Evolutionary conservation across 2,329 filamentous ascomycete species (phyloP).

Genomic region (Sporothrix sp.): DNA sequence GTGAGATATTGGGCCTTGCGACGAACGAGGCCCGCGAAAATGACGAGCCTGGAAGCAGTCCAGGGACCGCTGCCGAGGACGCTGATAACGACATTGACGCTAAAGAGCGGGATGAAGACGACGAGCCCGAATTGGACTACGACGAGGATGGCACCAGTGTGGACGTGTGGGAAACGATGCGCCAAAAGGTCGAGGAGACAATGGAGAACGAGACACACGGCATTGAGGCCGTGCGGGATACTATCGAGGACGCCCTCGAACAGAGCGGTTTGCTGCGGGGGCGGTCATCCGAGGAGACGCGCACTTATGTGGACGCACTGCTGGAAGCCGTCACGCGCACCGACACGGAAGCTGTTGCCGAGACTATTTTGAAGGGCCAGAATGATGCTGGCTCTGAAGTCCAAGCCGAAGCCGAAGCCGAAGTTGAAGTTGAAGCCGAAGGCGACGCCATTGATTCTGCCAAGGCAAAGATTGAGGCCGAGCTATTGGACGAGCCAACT

Average conservation of each 20-base stretch:
- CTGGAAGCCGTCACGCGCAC: conserved; percentile 36
- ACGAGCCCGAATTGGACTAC: conserved; percentile 16
- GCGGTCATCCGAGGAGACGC: conserved; percentile 36
- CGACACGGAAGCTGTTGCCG: conserved; percentile 16
- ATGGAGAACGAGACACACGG: conserved; percentile 49
- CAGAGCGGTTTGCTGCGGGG: conserved; percentile 42
- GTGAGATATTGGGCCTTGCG: conserved; percentile 44
- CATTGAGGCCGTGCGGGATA: conserved; percentile 41
- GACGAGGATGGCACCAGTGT: conserved; percentile 20
- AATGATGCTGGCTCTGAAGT: conserved; percentile 8
- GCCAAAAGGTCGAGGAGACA: conserved; percentile 44
- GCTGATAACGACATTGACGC: conserved; percentile 19
- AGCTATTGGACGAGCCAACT: background rate
- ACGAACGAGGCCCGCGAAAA: conserved; percentile 18
- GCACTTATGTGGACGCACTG: conserved; percentile 40
- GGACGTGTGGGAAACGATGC: conserved; percentile 44
- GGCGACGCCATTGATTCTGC: conserved; percentile 9
- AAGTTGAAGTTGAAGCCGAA: conserved; percentile 10
- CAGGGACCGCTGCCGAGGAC: conserved; percentile 21
- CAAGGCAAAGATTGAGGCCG: no score
- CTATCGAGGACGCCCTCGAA: conserved; percentile 45
- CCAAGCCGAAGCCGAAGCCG: background rate
- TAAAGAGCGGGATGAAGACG: conserved; percentile 20
- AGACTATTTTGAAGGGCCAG: conserved; percentile 14
- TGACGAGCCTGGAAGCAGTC: conserved; percentile 12